These are phyloP conservation scores for Colletotrichum tropicicola DNA, from an alignment of 2,329 filamentous ascomycete genomes.

Conservation along the genomic window DNA sequence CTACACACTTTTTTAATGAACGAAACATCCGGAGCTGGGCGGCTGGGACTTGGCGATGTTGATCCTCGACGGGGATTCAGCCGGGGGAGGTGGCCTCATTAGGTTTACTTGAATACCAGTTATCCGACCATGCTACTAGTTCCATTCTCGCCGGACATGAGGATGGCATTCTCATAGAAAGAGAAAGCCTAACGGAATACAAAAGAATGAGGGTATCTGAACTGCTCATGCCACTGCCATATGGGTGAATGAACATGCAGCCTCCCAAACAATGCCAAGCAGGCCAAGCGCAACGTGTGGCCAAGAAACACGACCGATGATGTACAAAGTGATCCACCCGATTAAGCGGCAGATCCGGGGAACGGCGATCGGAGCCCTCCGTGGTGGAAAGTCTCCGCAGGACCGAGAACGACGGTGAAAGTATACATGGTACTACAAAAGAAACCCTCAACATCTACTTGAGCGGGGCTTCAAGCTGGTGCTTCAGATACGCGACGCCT, in stretches of 20 bases:
- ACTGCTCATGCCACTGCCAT: no score
- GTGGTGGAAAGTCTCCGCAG: no score
- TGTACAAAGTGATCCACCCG: no score
- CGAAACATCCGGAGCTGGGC: background rate
- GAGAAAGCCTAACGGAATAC: background rate
- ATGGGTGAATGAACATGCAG: no score
- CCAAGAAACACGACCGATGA: no score
- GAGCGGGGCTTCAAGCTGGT: background rate
- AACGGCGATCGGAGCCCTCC: no score
- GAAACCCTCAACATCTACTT: no score
- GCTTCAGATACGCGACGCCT: background rate
- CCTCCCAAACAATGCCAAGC: no score
- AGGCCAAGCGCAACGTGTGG: no score
- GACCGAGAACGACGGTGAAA: no score
- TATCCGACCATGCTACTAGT: background rate
- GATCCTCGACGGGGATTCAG: conserved; percentile 3
- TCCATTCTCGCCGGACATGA: background rate
- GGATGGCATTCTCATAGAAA: background rate
- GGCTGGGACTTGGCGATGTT: background rate
- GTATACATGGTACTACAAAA: no score
- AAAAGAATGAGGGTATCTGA: background rate
- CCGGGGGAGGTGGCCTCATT: background rate
- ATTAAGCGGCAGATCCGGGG: no score
- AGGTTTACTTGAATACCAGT: background rate
- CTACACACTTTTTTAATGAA: background rate